phyloP scores from a whole-genome alignment of 768 basidiomycete genomes.

The Leccinum boreale region DNA sequence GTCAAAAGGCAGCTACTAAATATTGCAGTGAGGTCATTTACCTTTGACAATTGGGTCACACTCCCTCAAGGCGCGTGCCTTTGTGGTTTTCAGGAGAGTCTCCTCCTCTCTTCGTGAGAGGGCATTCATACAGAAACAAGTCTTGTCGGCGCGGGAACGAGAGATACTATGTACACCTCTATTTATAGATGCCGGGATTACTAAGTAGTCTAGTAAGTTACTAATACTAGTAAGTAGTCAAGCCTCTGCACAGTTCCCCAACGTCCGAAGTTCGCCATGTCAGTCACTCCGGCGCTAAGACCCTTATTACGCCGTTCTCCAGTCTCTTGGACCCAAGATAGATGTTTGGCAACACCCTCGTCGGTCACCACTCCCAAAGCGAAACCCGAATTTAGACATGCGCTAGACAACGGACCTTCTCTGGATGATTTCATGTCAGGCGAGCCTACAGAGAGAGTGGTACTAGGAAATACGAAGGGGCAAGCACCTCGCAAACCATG shows the following conservation, averaged over 20 bases:
- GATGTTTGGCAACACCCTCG: conserved; percentile 49
- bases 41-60: conserved; percentile 78
- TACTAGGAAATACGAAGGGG: conserved; percentile 71
- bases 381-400: conserved; percentile 47
- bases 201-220: not conserved
- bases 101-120: conserved; percentile 89
- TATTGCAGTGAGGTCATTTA: not conserved
- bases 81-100: conserved; percentile 76
- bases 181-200: conserved; percentile 2
- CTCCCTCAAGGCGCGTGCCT: conserved; percentile 72
- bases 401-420: conserved; percentile 63
- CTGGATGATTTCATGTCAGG: conserved; percentile 81
- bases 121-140: conserved; percentile 59
- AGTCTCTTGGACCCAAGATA: conserved; percentile 24
- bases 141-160: not conserved
- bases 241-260: not conserved
- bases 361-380: conserved; percentile 20
- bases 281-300: conserved; percentile 8
- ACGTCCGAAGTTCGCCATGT: conserved; percentile 4
- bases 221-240: no score
- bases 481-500: conserved; percentile 31
- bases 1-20: not conserved
- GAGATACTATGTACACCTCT: not conserved
- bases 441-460: conserved; percentile 51
- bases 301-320: conserved; percentile 11